A percentile compares a stretch with the other conserved stretches of the same genome.
Evolutionary conservation across 2,329 filamentous ascomycete species (phyloP).

Genomic region (Scopulariopsis brevicaulis): DNA sequence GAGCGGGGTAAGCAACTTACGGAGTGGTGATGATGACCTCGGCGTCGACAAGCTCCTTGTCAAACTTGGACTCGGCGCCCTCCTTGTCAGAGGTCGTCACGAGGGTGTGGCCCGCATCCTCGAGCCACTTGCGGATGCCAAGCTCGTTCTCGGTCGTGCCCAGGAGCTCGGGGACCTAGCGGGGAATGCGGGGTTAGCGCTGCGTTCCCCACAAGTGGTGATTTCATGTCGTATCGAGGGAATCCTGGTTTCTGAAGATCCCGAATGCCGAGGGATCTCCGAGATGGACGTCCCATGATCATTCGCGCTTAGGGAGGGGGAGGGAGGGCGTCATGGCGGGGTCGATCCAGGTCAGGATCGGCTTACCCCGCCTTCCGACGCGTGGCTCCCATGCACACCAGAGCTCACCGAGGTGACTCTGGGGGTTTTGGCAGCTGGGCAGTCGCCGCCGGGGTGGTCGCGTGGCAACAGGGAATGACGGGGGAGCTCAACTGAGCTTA

Average conservation of each 20-base stretch:
- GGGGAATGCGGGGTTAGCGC: conserved; percentile 4
- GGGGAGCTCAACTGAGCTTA: neutral
- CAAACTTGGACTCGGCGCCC: conserved; percentile 82
- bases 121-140: conserved; percentile 92
- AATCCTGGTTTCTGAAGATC: neutral
- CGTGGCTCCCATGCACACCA: neutral
- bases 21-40: conserved; percentile 99
- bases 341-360: neutral
- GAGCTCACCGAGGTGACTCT: neutral
- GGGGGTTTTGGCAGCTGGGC: neutral
- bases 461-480: neutral
- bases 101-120: conserved; percentile 91
- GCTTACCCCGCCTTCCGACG: neutral
- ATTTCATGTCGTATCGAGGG: neutral
- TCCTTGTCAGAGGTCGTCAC: conserved; percentile 98
- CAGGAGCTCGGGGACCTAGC: conserved; percentile 65
- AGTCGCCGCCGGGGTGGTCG: neutral
- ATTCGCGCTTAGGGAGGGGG: neutral
- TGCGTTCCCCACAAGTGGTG: neutral
- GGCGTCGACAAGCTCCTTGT: conserved; percentile 90
- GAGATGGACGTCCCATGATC: neutral
- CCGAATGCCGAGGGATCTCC: neutral
- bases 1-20: conserved; percentile 32
- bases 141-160: conserved; percentile 98
- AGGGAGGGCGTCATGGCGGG: neutral